Percentiles rank a stretch among this genome's conserved stretches.
These are phyloP conservation scores for Aspergillus clavatus DNA, from an alignment of 2,329 filamentous ascomycete genomes.

Conservation along the genomic window DNA sequence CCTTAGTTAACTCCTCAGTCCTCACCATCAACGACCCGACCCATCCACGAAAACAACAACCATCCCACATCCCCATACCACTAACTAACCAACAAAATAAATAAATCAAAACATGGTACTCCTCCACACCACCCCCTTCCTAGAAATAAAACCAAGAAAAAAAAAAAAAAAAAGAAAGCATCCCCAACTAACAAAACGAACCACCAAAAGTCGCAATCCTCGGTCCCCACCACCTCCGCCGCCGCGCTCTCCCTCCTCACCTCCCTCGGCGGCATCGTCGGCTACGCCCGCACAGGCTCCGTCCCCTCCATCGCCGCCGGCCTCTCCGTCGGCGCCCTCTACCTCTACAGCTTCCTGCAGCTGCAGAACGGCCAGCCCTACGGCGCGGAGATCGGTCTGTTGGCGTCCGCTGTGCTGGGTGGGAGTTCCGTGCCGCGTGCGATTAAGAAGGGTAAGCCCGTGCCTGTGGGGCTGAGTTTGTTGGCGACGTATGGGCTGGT, in stretches of 20 bases:
- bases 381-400: slow-evolving; percentile 80
- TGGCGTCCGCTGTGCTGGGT: slow-evolving; percentile 79
- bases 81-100: no score
- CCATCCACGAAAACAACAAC: no score
- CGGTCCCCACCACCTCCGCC: slow-evolving; percentile 54
- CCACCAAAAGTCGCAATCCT: slow-evolving; percentile 4
- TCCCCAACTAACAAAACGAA: slow-evolving; percentile 2
- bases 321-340: slow-evolving; percentile 70
- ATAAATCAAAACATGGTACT: no score
- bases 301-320: slow-evolving; percentile 83
- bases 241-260: slow-evolving; percentile 76
- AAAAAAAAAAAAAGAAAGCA: no score
- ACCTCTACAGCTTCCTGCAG: slow-evolving; percentile 76
- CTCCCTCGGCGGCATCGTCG: slow-evolving; percentile 78
- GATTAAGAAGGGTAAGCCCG: slow-evolving; percentile 70
- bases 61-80: no score
- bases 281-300: slow-evolving; percentile 79
- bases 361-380: slow-evolving; percentile 71
- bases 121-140: no score
- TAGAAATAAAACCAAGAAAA: no score
- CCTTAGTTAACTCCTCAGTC: no score
- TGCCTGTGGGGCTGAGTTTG: slow-evolving; percentile 73
- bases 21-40: no score
- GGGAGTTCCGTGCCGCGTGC: slow-evolving; percentile 83
- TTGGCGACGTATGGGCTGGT: slow-evolving; percentile 73